Evolutionary conservation across 1,284 basidiomycete genomes (phyloP).

Genomic region (Cutaneotrichosporon sp.): DNA sequence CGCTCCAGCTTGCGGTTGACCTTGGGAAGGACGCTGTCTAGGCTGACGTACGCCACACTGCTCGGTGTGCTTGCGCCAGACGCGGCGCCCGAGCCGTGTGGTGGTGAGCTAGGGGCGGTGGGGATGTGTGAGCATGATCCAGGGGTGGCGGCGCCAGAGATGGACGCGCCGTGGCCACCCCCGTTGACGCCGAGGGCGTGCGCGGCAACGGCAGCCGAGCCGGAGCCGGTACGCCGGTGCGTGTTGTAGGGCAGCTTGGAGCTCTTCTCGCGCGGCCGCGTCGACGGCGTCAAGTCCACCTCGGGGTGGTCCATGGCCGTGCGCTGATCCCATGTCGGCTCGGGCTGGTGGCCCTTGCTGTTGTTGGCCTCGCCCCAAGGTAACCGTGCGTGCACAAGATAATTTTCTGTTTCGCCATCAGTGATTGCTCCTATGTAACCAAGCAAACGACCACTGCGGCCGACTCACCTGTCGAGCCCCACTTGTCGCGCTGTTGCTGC

Average conservation of each 20-base stretch:
- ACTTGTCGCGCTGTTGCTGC: constrained; percentile 28
- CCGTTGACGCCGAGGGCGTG: constrained; percentile 3
- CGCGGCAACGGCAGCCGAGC: constrained; percentile 3
- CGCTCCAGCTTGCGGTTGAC: constrained; percentile 2
- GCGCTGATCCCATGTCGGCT: constrained; percentile 22
- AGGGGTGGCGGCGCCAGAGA: not conserved
- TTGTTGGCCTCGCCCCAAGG: constrained; percentile 26
- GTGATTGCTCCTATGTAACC: constrained; percentile 14
- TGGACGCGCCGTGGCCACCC: not conserved
- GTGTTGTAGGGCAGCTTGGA: not conserved
- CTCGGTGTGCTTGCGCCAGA: constrained; percentile 14
- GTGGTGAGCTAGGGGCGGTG: constrained; percentile 1
- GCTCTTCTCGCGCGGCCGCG: not conserved
- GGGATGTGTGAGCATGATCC: constrained; percentile 4
- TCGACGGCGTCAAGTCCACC: constrained; percentile 15
- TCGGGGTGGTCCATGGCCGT: constrained; percentile 17
- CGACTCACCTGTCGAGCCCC: constrained; percentile 39
- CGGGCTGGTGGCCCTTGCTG: not conserved
- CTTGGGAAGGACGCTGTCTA: constrained; percentile 13
- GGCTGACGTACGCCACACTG: constrained; percentile 13
- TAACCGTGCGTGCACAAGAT: constrained; percentile 37
- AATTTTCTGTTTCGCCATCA: constrained; percentile 35
- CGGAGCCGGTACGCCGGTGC: not conserved
- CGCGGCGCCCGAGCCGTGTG: not conserved
- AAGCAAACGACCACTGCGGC: too few relatives aligned